Evolutionary conservation across 1,284 basidiomycete species (phyloP).

Genomic region (Trichosporon sp.): DNA sequence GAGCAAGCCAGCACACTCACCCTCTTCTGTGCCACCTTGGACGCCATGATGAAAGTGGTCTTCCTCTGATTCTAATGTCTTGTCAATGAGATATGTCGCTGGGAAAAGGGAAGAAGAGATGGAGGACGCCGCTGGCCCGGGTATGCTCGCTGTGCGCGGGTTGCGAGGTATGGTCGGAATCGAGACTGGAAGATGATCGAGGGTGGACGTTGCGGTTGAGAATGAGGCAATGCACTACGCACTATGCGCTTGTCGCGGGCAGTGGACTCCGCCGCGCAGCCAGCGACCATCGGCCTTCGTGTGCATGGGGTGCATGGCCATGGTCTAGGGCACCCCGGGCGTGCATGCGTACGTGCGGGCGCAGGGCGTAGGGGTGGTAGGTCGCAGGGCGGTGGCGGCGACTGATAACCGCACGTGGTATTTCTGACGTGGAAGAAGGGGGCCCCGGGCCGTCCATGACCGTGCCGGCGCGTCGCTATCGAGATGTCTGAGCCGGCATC

Average conservation of each 20-base stretch:
- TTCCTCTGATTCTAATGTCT: background rate
- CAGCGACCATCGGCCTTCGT: background rate
- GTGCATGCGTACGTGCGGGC: no score
- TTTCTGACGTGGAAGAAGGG: background rate
- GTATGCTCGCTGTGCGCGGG: background rate
- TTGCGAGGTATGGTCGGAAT: background rate
- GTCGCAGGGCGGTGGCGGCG: background rate
- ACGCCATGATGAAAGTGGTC: slow-evolving; percentile 34
- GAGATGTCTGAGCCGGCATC: background rate
- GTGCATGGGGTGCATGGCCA: background rate
- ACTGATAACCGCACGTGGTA: background rate
- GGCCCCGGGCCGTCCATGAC: background rate
- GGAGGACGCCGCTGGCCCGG: background rate
- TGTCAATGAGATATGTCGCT: background rate
- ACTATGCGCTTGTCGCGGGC: background rate
- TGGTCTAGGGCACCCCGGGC: background rate
- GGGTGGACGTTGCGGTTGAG: background rate
- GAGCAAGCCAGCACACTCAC: slow-evolving; percentile 25
- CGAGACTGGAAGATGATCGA: background rate
- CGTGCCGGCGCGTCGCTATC: background rate
- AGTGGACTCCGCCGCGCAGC: background rate
- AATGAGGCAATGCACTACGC: background rate
- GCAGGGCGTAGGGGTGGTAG: no score
- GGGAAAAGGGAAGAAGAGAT: background rate
- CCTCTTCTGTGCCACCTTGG: slow-evolving; percentile 48